phyloP scores from a whole-genome alignment of 306 rosid species.

The Herpetospermum pedunculosum region DNA sequence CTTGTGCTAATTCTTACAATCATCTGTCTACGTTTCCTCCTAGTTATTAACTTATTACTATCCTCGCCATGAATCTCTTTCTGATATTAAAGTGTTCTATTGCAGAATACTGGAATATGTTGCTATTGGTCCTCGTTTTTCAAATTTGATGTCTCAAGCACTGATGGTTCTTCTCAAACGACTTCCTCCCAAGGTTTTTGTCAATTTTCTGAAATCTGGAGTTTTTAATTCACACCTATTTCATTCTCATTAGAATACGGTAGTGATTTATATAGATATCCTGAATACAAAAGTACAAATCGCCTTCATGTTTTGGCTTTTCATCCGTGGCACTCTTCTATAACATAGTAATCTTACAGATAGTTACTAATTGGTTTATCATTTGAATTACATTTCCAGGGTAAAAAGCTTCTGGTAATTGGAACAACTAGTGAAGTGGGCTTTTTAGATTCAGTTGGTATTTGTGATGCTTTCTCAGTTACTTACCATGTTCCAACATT shows the following conservation, averaged over 20 bases:
- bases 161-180: constrained; percentile 77
- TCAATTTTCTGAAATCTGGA: constrained; percentile 7
- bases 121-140: constrained; percentile 91
- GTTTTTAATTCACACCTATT: not conserved
- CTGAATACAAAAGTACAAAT: not conserved
- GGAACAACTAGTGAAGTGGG: constrained; percentile 85
- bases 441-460: constrained; percentile 76
- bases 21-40: not conserved
- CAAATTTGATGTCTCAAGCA: constrained; percentile 78
- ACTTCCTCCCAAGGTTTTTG: constrained; percentile 80
- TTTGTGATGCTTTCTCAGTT: constrained; percentile 65
- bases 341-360: not conserved
- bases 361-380: constrained; percentile 3
- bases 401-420: constrained; percentile 83
- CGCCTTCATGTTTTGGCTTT: not conserved
- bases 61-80: not conserved
- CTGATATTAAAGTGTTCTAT: not conserved
- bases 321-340: not conserved
- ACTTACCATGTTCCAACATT: constrained; percentile 72
- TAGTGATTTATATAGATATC: not conserved
- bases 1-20: constrained; percentile 1
- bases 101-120: constrained; percentile 83
- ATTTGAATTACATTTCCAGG: constrained; percentile 36
- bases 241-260: not conserved
- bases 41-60: not conserved